These are phyloP conservation scores for Erythrobasidium hasegawianum DNA, from an alignment of 1,284 basidiomycete genomes.

Conservation along the genomic window DNA sequence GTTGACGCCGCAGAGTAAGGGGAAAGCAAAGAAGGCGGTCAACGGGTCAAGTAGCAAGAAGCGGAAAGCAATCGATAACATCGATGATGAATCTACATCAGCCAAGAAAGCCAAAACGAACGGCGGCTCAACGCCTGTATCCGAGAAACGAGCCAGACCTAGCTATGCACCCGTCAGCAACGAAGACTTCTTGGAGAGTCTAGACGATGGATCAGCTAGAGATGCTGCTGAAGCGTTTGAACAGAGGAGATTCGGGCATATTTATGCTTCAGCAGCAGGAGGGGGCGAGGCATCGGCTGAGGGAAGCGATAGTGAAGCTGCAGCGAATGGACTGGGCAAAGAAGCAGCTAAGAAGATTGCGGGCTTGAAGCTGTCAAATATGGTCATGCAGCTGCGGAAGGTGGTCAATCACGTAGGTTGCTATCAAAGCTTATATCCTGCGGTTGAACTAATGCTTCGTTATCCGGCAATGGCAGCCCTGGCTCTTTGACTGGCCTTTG, in stretches of 20 bases:
- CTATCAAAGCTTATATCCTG: too few species aligned
- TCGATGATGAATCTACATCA: not conserved
- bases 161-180: conserved; percentile 14
- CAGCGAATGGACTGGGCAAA: conserved; percentile 1
- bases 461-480: conserved; percentile 61
- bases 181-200: conserved; percentile 16
- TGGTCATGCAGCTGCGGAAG: conserved; percentile 91
- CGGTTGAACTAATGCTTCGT: not conserved
- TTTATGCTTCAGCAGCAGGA: conserved; percentile 9
- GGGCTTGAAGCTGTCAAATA: conserved; percentile 86
- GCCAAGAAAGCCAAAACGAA: conserved; percentile 6
- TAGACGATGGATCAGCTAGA: conserved; percentile 27
- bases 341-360: conserved; percentile 60
- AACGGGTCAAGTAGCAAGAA: conserved; percentile 7
- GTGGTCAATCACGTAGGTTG: conserved; percentile 42
- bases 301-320: conserved; percentile 6
- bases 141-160: not conserved
- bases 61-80: conserved; percentile 1
- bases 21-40: not conserved
- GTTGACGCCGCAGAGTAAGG: not conserved
- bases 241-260: conserved; percentile 15
- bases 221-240: conserved; percentile 27
- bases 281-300: not conserved
- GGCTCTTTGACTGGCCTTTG: conserved; percentile 83
- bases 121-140: not conserved